Evolutionary conservation across 805 yeast genomes (phyloP).

Genomic region (Kodamaea jinghongensis): DNA sequence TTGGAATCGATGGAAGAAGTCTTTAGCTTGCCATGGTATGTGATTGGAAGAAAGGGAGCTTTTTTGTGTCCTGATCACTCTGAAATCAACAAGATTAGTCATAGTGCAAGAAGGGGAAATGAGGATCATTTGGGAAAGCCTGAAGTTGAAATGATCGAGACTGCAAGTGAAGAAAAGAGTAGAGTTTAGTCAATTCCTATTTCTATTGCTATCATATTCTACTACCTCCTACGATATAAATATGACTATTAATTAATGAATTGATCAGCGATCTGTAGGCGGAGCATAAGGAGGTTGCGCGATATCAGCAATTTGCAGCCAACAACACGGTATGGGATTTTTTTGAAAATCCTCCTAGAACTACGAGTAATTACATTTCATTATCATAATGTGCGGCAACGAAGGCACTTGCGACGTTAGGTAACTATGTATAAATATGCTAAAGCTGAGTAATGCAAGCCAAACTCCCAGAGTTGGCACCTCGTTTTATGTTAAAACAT

Average conservation of each 20-base stretch:
- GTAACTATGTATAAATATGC: too few relatives aligned
- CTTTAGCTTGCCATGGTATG: constrained; percentile 26
- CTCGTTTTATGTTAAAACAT: neutral
- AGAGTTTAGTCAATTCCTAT: neutral
- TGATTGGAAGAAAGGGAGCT: constrained; percentile 24
- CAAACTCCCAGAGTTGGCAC: neutral
- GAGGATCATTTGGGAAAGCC: neutral
- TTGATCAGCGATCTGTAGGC: too few relatives aligned
- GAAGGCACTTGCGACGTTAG: too few relatives aligned
- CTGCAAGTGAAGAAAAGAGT: constrained; percentile 3
- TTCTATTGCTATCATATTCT: neutral
- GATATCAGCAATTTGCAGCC: too few relatives aligned
- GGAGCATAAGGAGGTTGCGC: too few relatives aligned
- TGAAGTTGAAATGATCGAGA: constrained; percentile 3
- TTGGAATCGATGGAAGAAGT: constrained; percentile 27
- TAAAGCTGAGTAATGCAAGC: too few relatives aligned
- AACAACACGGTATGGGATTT: too few relatives aligned
- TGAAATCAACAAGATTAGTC: constrained; percentile 20
- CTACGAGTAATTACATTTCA: too few relatives aligned
- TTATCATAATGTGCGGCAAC: too few relatives aligned
- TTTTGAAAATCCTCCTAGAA: too few relatives aligned
- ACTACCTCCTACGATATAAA: too few relatives aligned
- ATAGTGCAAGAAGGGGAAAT: neutral
- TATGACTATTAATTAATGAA: too few relatives aligned
- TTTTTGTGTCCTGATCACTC: constrained; percentile 26